phyloP scores from a whole-genome alignment of 2,329 filamentous ascomycete genomes.

The Aureobasidium sp. region DNA sequence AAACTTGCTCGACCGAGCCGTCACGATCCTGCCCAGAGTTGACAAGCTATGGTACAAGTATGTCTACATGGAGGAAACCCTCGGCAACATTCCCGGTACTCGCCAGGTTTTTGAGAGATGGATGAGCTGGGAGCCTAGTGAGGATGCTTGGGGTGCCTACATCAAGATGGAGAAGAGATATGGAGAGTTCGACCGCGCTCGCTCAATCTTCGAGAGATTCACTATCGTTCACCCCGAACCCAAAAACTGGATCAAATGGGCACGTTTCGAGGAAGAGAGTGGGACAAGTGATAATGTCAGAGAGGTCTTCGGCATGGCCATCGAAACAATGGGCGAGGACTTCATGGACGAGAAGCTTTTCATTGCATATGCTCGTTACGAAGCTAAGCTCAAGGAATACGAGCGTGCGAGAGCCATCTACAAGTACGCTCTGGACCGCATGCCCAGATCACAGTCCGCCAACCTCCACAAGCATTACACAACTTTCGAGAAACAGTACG shows the following conservation, averaged over 20 bases:
- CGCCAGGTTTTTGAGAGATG: conserved; percentile 93
- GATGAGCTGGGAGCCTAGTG: conserved; percentile 97
- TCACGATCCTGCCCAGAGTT: conserved; percentile 80
- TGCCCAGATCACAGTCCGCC: conserved; percentile 80
- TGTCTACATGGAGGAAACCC: conserved; percentile 96
- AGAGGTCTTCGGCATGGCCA: conserved; percentile 81
- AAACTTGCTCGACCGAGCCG: conserved; percentile 90
- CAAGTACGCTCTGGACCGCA: conserved; percentile 88
- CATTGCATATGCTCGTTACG: conserved; percentile 90
- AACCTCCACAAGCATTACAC: conserved; percentile 89
- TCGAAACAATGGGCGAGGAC: conserved; percentile 85
- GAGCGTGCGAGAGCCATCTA: conserved; percentile 91
- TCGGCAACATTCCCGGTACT: conserved; percentile 87
- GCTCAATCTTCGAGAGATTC: conserved; percentile 82
- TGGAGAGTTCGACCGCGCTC: conserved; percentile 81
- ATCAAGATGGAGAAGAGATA: conserved; percentile 97
- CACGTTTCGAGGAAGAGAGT: conserved; percentile 91
- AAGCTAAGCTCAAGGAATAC: conserved; percentile 90
- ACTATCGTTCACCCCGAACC: conserved; percentile 90
- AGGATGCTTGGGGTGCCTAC: conserved; percentile 90
- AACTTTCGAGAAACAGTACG: conserved; percentile 96
- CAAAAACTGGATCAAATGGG: conserved; percentile 98
- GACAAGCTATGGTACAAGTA: conserved; percentile 99
- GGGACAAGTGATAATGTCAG: conserved; percentile 87
- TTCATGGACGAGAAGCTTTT: conserved; percentile 96